Conservation (phyloP, 2,329 filamentous ascomycete genomes). For the Fusarium musae region DNA sequence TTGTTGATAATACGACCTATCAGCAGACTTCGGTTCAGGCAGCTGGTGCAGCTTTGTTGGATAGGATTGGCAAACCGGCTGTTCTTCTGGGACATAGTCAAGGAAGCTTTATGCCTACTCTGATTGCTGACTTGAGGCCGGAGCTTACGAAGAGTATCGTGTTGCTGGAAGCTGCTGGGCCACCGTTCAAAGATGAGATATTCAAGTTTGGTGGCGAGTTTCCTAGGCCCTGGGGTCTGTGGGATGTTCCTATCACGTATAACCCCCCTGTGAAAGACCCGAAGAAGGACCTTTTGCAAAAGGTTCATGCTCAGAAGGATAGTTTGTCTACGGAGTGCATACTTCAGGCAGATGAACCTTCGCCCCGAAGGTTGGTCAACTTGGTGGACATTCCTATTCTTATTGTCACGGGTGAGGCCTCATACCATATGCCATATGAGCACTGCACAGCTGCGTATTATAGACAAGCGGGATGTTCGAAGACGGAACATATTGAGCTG, state of each 20-base stretch:
- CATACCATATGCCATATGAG: conserved; percentile 37
- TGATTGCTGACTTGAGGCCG: conserved; percentile 48
- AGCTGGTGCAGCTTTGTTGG: conserved; percentile 54
- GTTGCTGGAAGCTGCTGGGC: conserved; percentile 58
- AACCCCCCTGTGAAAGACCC: conserved; percentile 49
- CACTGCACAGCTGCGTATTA: conserved; percentile 38
- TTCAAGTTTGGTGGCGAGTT: conserved; percentile 51
- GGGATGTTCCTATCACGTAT: conserved; percentile 61
- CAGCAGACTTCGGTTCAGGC: conserved; percentile 33
- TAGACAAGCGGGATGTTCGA: conserved; percentile 36
- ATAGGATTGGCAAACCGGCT: conserved; percentile 55
- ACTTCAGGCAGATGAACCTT: conserved; percentile 21
- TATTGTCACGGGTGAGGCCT: conserved; percentile 33
- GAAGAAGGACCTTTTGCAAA: conserved; percentile 21
- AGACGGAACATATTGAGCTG: conserved; percentile 34
- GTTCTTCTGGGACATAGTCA: conserved; percentile 59
- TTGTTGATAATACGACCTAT: conserved; percentile 33
- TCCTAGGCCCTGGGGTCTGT: conserved; percentile 57
- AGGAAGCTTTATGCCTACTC: conserved; percentile 53
- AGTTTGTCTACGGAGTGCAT: conserved; percentile 28
- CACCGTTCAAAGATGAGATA: conserved; percentile 57
- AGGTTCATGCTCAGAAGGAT: conserved; percentile 1
- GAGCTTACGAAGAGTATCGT: conserved; percentile 55
- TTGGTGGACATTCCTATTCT: conserved; percentile 47
- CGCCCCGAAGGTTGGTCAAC: conserved; percentile 45